Conservation (phyloP, 768 basidiomycete species). For the Kwoniella newhampshirensis region DNA sequence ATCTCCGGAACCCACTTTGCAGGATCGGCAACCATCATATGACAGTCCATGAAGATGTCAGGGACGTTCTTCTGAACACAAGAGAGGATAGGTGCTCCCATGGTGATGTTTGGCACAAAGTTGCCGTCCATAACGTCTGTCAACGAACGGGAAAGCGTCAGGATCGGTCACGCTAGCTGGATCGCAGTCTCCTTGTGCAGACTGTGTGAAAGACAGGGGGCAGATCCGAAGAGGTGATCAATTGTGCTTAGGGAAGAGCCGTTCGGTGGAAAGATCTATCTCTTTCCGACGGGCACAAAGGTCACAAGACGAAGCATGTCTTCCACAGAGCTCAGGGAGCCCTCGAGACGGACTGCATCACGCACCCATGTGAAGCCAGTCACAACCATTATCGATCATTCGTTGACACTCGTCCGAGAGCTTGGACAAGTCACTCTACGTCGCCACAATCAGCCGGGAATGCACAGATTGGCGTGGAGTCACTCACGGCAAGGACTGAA, state of each 20-base stretch:
- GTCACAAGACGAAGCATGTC: no score
- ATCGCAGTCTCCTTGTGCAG: no score
- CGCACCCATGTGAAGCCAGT: conserved; percentile 98
- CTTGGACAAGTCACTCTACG: conserved; percentile 83
- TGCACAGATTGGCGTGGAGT: neutral
- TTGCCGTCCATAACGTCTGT: conserved; percentile 98
- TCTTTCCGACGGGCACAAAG: no score
- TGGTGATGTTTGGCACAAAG: conserved; percentile 98
- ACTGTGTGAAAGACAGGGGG: no score
- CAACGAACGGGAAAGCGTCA: neutral
- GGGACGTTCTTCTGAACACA: conserved; percentile 83
- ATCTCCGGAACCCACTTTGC: conserved; percentile 96
- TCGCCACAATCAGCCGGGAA: neutral
- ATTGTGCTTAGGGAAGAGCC: no score
- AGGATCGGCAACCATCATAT: conserved; percentile 98
- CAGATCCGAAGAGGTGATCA: no score
- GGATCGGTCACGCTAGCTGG: no score
- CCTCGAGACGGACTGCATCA: conserved; percentile 2
- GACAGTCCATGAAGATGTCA: conserved; percentile 98
- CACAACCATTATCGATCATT: conserved; percentile 89
- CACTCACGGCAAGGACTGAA: conserved; percentile 74
- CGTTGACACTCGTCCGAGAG: conserved; percentile 91
- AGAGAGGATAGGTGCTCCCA: conserved; percentile 87
- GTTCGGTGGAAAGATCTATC: no score
- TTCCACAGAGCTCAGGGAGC: neutral